Evolutionary conservation across 768 basidiomycete genomes (phyloP).

Genomic region (Panaeolus cyanescens): DNA sequence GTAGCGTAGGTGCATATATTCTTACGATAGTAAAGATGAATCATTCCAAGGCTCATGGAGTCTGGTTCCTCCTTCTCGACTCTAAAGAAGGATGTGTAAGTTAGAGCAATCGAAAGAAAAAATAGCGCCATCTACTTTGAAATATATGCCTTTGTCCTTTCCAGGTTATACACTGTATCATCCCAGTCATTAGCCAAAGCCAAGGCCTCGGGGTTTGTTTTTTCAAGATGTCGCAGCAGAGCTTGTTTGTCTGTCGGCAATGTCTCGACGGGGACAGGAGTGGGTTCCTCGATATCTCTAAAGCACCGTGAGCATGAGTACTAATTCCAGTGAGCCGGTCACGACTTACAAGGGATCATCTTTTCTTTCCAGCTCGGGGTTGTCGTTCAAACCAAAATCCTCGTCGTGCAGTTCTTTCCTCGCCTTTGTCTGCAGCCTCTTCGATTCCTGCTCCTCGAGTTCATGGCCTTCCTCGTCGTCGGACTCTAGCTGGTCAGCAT

Average conservation of each 20-base stretch:
- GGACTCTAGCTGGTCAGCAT: slow-evolving; percentile 77
- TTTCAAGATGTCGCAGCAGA: slow-evolving; percentile 69
- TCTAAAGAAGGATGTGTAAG: slow-evolving; percentile 33
- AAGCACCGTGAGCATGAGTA: not conserved
- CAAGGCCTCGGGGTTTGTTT: slow-evolving; percentile 74
- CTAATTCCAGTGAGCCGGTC: not conserved
- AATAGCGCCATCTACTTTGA: slow-evolving; percentile 43
- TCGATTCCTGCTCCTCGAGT: slow-evolving; percentile 87
- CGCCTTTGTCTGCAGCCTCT: slow-evolving; percentile 72
- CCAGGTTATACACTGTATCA: slow-evolving; percentile 57
- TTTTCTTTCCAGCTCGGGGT: slow-evolving; percentile 37
- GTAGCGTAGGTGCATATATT: slow-evolving; percentile 11
- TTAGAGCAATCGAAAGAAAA: not conserved
- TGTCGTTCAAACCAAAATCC: slow-evolving; percentile 83
- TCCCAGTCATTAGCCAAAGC: slow-evolving; percentile 87
- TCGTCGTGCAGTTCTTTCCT: slow-evolving; percentile 71
- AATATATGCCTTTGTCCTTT: slow-evolving; percentile 54
- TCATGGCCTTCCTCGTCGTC: slow-evolving; percentile 90
- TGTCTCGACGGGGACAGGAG: slow-evolving; percentile 32
- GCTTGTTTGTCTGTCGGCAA: slow-evolving; percentile 59
- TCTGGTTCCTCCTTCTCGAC: slow-evolving; percentile 49
- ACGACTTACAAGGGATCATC: slow-evolving; percentile 14
- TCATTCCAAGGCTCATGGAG: slow-evolving; percentile 64
- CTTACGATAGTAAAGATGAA: slow-evolving; percentile 90
- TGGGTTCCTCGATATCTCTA: slow-evolving; percentile 41